Conservation (phyloP, 1,284 basidiomycete genomes). For the Mycena citricolor region DNA sequence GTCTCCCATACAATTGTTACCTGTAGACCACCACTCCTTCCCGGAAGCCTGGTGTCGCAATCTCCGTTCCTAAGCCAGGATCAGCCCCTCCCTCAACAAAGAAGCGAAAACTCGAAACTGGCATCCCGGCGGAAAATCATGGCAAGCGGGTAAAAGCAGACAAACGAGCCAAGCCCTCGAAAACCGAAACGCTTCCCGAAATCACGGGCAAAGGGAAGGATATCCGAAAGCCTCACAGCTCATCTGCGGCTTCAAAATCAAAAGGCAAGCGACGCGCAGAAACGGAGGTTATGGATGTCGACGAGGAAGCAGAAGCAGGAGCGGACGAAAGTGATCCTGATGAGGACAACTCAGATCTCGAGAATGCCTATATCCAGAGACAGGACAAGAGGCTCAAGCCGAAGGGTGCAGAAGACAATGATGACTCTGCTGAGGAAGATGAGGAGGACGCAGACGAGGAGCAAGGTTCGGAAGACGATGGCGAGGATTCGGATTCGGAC, state of each 20-base stretch:
- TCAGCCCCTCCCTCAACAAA: slow-evolving; percentile 31
- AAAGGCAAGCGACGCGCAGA: slow-evolving; percentile 24
- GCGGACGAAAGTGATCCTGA: slow-evolving; percentile 21
- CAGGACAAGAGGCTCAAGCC: too few species aligned
- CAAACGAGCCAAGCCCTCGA: slow-evolving; percentile 26
- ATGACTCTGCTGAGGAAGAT: slow-evolving; percentile 1
- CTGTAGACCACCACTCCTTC: too few species aligned
- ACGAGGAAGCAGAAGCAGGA: slow-evolving; percentile 25
- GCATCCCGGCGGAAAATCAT: slow-evolving; percentile 10
- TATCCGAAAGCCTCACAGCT: too few species aligned
- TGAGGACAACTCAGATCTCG: too few species aligned
- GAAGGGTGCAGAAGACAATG: too few species aligned
- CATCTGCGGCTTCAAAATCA: too few species aligned
- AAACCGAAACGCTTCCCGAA: too few species aligned
- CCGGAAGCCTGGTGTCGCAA: slow-evolving; percentile 17
- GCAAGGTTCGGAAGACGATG: too few species aligned
- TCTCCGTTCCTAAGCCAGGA: slow-evolving; percentile 25
- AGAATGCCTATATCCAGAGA: too few species aligned
- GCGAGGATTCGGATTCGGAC: slow-evolving; percentile 27
- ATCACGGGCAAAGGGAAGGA: too few species aligned
- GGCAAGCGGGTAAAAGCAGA: slow-evolving; percentile 17
- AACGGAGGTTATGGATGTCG: slow-evolving; percentile 21
- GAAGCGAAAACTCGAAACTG: slow-evolving; percentile 33
- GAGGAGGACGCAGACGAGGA: slow-evolving; percentile 7
- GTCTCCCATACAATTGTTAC: too few species aligned